These are phyloP conservation scores for Aspergillus ochraceoroseus DNA, from an alignment of 2,329 filamentous ascomycete species.

Conservation along the genomic window DNA sequence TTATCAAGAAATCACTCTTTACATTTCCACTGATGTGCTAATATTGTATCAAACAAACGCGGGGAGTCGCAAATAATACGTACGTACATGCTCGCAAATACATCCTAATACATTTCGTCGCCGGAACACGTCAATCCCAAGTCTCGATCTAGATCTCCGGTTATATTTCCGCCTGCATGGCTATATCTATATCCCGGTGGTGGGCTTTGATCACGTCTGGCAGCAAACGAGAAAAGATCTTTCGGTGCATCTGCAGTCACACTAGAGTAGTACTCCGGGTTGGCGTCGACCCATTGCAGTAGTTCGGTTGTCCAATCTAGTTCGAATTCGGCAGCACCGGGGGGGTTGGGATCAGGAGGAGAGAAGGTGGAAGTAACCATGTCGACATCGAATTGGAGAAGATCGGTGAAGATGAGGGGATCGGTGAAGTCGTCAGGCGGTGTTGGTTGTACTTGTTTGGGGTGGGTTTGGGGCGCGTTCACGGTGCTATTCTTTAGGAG, in stretches of 20 bases:
- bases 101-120: constrained; percentile 27
- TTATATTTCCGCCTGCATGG: constrained; percentile 25
- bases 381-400: constrained; percentile 27
- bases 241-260: constrained; percentile 8
- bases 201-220: constrained; percentile 18
- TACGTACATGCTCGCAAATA: too few relatives aligned
- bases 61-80: too few relatives aligned
- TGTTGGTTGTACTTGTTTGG: constrained; percentile 16
- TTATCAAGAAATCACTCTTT: background rate
- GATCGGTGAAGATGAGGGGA: constrained; percentile 17
- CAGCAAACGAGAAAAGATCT: constrained; percentile 22
- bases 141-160: constrained; percentile 38
- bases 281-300: constrained; percentile 22
- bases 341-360: constrained; percentile 8
- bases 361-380: constrained; percentile 20
- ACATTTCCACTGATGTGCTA: too few relatives aligned
- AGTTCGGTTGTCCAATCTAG: constrained; percentile 33
- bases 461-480: background rate
- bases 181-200: background rate
- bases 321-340: constrained; percentile 21
- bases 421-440: constrained; percentile 26
- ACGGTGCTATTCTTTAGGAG: constrained; percentile 3
- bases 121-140: constrained; percentile 30
- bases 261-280: constrained; percentile 12
- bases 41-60: too few relatives aligned